phyloP scores from a whole-genome alignment of 805 yeast genomes.

The Cyberlindnera euphorbiae region DNA sequence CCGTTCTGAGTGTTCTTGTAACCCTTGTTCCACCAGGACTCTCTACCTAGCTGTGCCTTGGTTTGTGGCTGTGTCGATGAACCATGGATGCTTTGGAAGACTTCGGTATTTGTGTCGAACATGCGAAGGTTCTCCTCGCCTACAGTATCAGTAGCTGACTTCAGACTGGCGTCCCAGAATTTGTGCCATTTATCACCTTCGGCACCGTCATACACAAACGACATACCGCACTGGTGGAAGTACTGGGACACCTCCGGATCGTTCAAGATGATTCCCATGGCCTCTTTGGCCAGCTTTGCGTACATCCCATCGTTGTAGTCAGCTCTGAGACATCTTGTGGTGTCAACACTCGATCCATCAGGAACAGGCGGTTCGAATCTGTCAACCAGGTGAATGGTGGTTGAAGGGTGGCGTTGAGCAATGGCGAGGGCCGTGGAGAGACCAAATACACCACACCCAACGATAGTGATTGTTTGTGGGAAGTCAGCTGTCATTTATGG shows the following conservation, averaged over 20 bases:
- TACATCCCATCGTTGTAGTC: constrained; percentile 13
- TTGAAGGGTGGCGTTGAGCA: constrained; percentile 10
- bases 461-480: constrained; percentile 30
- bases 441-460: constrained; percentile 48
- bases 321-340: constrained; percentile 13
- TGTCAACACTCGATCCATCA: constrained; percentile 16
- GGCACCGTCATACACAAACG: constrained; percentile 9
- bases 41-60: constrained; percentile 16
- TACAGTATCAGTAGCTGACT: constrained; percentile 1
- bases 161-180: constrained; percentile 1
- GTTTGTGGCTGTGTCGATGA: neutral
- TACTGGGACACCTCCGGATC: constrained; percentile 10
- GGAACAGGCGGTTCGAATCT: constrained; percentile 17
- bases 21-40: constrained; percentile 16
- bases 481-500: neutral
- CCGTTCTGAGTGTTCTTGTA: constrained; percentile 11
- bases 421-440: constrained; percentile 35
- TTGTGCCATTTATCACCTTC: constrained; percentile 6
- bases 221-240: constrained; percentile 16
- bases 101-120: constrained; percentile 1
- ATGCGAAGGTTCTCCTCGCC: constrained; percentile 1
- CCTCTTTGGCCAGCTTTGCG: constrained; percentile 9
- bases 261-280: constrained; percentile 7
- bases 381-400: constrained; percentile 12
- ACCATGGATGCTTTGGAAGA: constrained; percentile 9